Percentiles rank a stretch among this genome's conserved stretches.
phyloP scores from a whole-genome alignment of 2,329 filamentous ascomycete genomes.

The Zymoseptoria crescenta region DNA sequence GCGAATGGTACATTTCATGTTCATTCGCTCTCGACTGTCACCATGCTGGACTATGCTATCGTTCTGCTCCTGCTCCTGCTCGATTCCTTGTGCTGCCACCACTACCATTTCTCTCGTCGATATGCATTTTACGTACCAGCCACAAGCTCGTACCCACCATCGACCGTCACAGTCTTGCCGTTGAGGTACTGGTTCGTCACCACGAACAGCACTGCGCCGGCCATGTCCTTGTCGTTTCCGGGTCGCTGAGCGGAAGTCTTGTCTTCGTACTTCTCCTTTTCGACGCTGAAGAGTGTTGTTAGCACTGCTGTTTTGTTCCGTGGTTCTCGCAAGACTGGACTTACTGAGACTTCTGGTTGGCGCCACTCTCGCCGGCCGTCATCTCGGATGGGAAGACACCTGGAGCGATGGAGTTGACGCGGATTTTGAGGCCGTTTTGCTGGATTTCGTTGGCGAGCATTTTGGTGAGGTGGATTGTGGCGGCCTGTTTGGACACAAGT shows the following conservation, averaged over 20 bases:
- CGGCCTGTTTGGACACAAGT: slow-evolving; percentile 34
- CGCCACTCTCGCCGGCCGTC: slow-evolving; percentile 45
- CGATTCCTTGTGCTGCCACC: neutral
- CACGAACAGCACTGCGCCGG: slow-evolving; percentile 47
- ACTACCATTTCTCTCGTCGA: neutral
- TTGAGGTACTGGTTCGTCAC: slow-evolving; percentile 46
- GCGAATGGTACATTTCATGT: no score
- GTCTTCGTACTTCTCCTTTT: slow-evolving; percentile 43
- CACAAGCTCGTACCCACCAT: slow-evolving; percentile 46
- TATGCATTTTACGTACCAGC: slow-evolving; percentile 21
- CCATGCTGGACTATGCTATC: neutral
- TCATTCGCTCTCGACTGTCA: no score
- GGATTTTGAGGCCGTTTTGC: slow-evolving; percentile 45
- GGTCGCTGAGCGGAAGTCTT: slow-evolving; percentile 45
- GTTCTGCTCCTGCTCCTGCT: neutral
- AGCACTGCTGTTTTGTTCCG: neutral
- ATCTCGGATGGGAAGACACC: slow-evolving; percentile 52
- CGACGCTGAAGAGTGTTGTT: neutral
- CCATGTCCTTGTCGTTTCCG: slow-evolving; percentile 54
- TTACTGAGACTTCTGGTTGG: slow-evolving; percentile 45
- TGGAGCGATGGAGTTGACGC: slow-evolving; percentile 51
- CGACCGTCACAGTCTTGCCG: slow-evolving; percentile 43
- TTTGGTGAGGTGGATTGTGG: slow-evolving; percentile 48
- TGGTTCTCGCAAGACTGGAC: slow-evolving; percentile 28
- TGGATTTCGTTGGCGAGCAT: slow-evolving; percentile 48